Evolutionary conservation across 2,329 filamentous ascomycete species (phyloP), one percentile per base, ranked within the genome.

Genomic region (Arthrobotrys iridis): DNA sequence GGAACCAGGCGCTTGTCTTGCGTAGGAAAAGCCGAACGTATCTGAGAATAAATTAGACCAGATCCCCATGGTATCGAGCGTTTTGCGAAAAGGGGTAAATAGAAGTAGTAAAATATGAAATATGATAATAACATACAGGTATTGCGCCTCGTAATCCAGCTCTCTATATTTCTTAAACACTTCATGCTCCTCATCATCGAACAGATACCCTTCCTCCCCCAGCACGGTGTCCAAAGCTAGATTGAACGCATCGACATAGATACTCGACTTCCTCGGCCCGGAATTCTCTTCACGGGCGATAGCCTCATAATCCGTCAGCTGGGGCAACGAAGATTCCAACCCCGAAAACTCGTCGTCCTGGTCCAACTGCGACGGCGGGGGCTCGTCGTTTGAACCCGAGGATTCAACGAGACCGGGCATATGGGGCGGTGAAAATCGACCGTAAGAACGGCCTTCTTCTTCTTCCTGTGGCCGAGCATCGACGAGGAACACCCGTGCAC

Each of bases 171-270:
- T 85, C 2, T 84, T 83, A 81, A 99, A 98, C 0, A 98, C 86
- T 11, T 87, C 84, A 79, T 86, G 87, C 82, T 99, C 95, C 15
- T 88, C 89, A 70, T 89, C 87, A 79, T 95, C 87, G 81, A 98
- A 99, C 0, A 99, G 84, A 82, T 97, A 92, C 0, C 88, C 87
- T 82, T 99, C 95, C 68, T 98, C 92, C 55, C 92, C 89, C 10
- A 98, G 83, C 2, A 99, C 95, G 0, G 92, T 97, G 72, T 94
- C 90, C 55, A 99, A 84, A 1, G 94, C 93, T 11, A 98, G 85
- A 80, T 97, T 97, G 85, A 99, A 99, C 0, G 95, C 95, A 83
- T 99, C 95, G 15, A 97, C 93, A 79, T 99, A 99, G 65, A 99
- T 64, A 30, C 64, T 68, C 20, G 72, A 76, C 41, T 15, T 58